Evolutionary conservation across 2,329 filamentous ascomycete species (phyloP).

Genomic region (Botrytis galanthina): DNA sequence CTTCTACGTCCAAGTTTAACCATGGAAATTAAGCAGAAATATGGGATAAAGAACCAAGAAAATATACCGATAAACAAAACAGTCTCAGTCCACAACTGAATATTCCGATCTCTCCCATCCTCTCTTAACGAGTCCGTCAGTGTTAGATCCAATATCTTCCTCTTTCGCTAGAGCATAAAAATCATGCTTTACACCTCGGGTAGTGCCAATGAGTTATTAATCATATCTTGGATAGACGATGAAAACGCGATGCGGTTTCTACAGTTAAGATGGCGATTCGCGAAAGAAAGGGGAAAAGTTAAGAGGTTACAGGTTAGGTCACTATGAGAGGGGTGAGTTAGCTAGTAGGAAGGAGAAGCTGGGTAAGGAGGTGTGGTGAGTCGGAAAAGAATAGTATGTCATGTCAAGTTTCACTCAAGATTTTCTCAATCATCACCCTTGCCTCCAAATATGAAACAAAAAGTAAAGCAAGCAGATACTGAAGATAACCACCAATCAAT

Average conservation of each 20-base stretch:
- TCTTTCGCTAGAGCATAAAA: neutral
- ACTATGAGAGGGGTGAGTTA: neutral
- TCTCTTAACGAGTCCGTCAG: neutral
- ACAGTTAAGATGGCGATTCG: neutral
- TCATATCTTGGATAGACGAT: neutral
- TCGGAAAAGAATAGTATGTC: neutral
- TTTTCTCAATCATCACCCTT: neutral
- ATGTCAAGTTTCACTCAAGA: neutral
- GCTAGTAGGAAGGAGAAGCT: neutral
- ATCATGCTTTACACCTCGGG: neutral
- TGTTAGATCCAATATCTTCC: neutral
- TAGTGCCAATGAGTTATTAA: neutral
- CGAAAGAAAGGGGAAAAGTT: neutral
- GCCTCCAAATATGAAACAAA: neutral
- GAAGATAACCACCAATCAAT: neutral
- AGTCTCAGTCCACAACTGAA: neutral
- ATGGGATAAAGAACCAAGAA: too few relatives aligned
- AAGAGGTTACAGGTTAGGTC: neutral
- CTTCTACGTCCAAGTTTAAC: rapidly evolving
- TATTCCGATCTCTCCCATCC: neutral
- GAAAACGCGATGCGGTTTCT: neutral
- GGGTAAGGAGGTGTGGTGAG: rapidly evolving
- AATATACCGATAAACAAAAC: neutral
- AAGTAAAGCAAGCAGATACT: neutral
- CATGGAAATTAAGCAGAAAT: rapidly evolving